phyloP scores from a whole-genome alignment of 129 eudicot species.

The Escallonia rubra region DNA sequence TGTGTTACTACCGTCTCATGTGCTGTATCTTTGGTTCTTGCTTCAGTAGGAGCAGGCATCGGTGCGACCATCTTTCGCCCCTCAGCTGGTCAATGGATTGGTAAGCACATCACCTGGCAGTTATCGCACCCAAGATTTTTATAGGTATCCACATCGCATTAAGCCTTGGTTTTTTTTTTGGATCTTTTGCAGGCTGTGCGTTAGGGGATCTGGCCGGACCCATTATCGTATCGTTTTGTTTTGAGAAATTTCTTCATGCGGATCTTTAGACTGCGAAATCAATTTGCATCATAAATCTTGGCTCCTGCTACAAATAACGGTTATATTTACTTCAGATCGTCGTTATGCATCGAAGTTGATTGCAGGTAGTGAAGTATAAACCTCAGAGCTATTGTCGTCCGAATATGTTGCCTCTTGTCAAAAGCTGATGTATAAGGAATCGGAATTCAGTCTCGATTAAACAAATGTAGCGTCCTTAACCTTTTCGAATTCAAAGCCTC shows the following conservation, averaged over 20 bases:
- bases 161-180: slow-evolving; percentile 1
- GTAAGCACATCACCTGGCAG: slow-evolving; percentile 29
- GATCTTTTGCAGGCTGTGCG: slow-evolving; percentile 57
- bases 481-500: too few relatives aligned
- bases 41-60: slow-evolving; percentile 93
- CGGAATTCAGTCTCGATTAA: too few relatives aligned
- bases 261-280: slow-evolving; percentile 17
- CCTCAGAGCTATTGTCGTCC: too few relatives aligned
- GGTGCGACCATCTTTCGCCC: slow-evolving; percentile 76
- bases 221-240: slow-evolving; percentile 44
- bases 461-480: too few relatives aligned
- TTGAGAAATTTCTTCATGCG: slow-evolving; percentile 23
- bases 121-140: neutral
- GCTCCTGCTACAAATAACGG: neutral
- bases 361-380: too few relatives aligned
- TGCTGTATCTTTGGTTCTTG: slow-evolving; percentile 65
- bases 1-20: slow-evolving; percentile 44
- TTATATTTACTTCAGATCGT: too few relatives aligned
- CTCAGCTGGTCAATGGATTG: slow-evolving; percentile 71
- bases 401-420: too few relatives aligned
- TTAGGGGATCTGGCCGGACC: slow-evolving; percentile 88
- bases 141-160: neutral
- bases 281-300: neutral
- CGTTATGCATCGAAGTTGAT: too few relatives aligned
- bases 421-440: too few relatives aligned